Conservation (phyloP, 2,329 filamentous ascomycete genomes). For the Volutella citrinella region DNA sequence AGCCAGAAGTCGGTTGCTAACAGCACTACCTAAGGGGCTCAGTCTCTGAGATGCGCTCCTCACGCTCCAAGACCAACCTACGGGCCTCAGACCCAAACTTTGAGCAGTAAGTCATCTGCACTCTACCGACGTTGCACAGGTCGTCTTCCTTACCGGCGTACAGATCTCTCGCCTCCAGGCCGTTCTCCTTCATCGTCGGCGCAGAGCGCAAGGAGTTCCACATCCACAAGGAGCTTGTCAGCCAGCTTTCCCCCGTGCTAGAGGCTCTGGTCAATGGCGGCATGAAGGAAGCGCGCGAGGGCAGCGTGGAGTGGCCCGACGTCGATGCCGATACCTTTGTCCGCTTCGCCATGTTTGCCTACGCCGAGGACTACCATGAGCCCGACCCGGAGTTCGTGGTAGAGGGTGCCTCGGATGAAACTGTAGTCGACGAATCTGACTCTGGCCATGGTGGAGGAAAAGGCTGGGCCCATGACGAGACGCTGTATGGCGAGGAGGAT, state of each 20-base stretch:
- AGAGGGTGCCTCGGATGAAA: neutral
- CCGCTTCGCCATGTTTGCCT: constrained; percentile 23
- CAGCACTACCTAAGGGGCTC: no score
- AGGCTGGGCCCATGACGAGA: constrained; percentile 5
- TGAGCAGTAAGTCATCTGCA: no score
- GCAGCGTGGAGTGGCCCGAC: constrained; percentile 22
- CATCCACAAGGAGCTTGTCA: constrained; percentile 21
- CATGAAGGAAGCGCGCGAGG: constrained; percentile 23
- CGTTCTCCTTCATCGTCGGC: constrained; percentile 23
- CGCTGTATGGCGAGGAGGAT: neutral
- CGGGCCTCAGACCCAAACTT: no score
- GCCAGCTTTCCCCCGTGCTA: constrained; percentile 17
- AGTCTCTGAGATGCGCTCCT: no score
- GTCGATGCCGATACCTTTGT: constrained; percentile 25
- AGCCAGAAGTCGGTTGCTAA: no score
- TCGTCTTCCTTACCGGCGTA: no score
- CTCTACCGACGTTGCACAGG: no score
- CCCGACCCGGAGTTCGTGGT: constrained; percentile 13
- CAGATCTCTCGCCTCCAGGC: constrained; percentile 22
- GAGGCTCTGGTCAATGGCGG: constrained; percentile 21
- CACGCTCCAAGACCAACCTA: no score
- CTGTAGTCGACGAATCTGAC: no score
- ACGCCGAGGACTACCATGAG: constrained; percentile 21
- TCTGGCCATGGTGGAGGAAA: no score
- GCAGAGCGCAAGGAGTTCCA: constrained; percentile 20